These are phyloP conservation scores for Russula ochroleuca DNA, from an alignment of 768 basidiomycete species.

Conservation along the genomic window DNA sequence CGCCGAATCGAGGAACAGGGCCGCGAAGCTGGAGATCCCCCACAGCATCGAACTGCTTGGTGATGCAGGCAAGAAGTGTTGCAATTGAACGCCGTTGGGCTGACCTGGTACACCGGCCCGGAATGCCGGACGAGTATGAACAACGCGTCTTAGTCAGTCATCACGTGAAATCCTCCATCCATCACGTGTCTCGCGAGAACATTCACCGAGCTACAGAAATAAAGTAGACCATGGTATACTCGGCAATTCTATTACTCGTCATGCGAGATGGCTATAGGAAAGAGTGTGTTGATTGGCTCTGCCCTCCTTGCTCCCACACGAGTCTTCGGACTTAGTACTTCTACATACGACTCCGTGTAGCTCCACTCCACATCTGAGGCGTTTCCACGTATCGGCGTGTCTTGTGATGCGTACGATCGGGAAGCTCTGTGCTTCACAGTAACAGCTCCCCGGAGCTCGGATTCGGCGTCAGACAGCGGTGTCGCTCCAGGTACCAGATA, in stretches of 20 bases:
- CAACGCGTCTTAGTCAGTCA: background rate
- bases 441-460: background rate
- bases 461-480: background rate
- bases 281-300: background rate
- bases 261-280: background rate
- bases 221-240: background rate
- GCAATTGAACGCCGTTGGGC: background rate
- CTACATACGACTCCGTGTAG: too few relatives aligned
- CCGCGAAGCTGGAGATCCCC: constrained; percentile 1
- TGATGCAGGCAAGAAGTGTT: background rate
- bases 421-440: background rate
- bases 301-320: background rate
- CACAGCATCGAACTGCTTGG: constrained; percentile 2
- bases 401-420: background rate
- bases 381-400: too few relatives aligned
- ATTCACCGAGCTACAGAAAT: background rate
- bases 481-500: background rate
- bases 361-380: too few relatives aligned
- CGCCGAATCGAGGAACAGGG: constrained; percentile 5
- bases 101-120: too few relatives aligned
- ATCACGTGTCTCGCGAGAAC: constrained; percentile 1
- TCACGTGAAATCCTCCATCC: background rate
- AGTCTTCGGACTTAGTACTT: too few relatives aligned
- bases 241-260: background rate
- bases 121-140: background rate